Percentiles rank a stretch among this genome's conserved stretches.
These are phyloP conservation scores for Rhizophagus clarus DNA, from an alignment of 192 early-diverging fungal species.

Conservation along the genomic window DNA sequence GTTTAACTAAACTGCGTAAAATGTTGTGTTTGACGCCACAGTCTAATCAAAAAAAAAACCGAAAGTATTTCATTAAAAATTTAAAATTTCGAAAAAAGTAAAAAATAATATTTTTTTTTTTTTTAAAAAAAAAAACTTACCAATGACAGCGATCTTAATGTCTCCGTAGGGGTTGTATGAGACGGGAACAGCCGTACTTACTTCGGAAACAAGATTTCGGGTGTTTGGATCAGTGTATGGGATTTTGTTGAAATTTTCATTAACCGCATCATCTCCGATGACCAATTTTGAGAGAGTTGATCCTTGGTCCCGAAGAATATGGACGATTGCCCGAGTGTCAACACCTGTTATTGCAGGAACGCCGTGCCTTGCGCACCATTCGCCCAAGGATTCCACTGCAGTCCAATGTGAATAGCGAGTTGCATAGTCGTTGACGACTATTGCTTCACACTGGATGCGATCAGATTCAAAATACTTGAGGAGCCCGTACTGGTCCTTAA, in stretches of 20 bases:
- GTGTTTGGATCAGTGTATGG: conserved; percentile 72
- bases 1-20: conserved; percentile 75
- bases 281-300: conserved; percentile 81
- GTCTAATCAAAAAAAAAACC: conserved; percentile 53
- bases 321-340: conserved; percentile 90
- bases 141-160: conserved; percentile 76
- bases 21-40: conserved; percentile 96
- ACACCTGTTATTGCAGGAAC: conserved; percentile 89
- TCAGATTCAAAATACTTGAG: conserved; percentile 86
- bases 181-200: conserved; percentile 69
- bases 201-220: conserved; percentile 77
- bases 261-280: conserved; percentile 59
- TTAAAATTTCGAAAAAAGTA: neutral
- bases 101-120: too few species aligned
- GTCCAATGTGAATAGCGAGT: conserved; percentile 92
- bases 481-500: conserved; percentile 79
- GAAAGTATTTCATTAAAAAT: neutral
- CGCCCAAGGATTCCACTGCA: conserved; percentile 83
- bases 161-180: conserved; percentile 78
- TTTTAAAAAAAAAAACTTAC: too few species aligned
- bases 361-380: conserved; percentile 85
- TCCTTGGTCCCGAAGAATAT: conserved; percentile 81
- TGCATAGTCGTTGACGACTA: conserved; percentile 92
- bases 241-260: conserved; percentile 43
- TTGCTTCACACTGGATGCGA: conserved; percentile 81